Base-by-base conservation (phyloP, 2,329 filamentous ascomycete species). In the Phialocephala subalpina region DNA sequence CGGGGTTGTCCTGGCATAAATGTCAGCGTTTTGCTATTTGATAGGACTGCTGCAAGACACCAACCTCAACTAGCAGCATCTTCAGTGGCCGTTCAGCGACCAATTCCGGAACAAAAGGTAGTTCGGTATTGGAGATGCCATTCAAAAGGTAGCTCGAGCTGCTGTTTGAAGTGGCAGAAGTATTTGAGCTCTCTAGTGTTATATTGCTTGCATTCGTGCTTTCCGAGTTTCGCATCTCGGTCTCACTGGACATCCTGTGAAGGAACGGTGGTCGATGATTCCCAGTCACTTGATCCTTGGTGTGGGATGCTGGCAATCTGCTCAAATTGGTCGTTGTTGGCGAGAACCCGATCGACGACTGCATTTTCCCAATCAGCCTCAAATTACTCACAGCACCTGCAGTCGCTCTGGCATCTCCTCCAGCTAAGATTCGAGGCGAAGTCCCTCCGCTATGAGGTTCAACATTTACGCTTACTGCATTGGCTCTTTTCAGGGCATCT, bases 1-100 rank as follows among this genome's bases (percentile, higher is more conserved):
- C 75, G 8, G 73, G 74, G 58, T 80, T 80, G 60, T 80, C 79
- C 67, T 69, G 20, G 4, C 42, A 9, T n/a, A 12, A 9, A 20
- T 8, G 18, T 68, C 22, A 68, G 60, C 25, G 9, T 27, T 27
- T 33, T 33, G 22, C n/a, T 35, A 12, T 33, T 9, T 40, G 14
- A 22, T 16, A 6, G 11, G 25, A 36, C 3, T 12, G 1, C 8
- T 7, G 3, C 1, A 38, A 20, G 55, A 42, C 11, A 70, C 60
- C 36, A 12, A 72, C 70, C 63, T 73, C 71, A 53, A 73, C 71
- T 6, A 73, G 58, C 12, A 73, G 38, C 67, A 71, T 72, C 33
- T 65, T 69, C 35, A 22, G 52, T 35, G 49, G 27, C 14, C 3
- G 27, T 8, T 12, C 12, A 33, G 4, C 25, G 16, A 16, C 25